A percentile compares a stretch with the other conserved stretches of the same genome.
phyloP scores from a whole-genome alignment of 768 basidiomycete species.

The Trametes cubensis region DNA sequence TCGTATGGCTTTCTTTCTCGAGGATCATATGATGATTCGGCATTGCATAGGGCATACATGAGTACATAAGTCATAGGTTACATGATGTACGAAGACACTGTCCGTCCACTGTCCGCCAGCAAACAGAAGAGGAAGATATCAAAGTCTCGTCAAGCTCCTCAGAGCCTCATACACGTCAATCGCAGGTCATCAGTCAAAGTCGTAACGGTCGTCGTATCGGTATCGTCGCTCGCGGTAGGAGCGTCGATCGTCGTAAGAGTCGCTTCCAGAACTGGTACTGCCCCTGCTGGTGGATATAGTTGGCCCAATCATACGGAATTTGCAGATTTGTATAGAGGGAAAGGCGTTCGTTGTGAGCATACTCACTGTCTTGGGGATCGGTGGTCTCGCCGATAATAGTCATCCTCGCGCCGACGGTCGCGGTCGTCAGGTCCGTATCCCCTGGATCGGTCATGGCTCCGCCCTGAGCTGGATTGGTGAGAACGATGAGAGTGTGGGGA shows the following conservation, averaged over 20 bases:
- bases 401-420: constrained; percentile 4
- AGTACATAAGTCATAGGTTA: constrained; percentile 2
- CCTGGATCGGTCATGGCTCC: constrained; percentile 8
- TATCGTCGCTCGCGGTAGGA: constrained; percentile 7
- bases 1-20: neutral
- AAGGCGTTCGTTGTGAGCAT: neutral
- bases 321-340: neutral
- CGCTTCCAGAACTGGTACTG: constrained; percentile 14
- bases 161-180: neutral
- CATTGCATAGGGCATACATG: neutral
- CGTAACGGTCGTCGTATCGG: constrained; percentile 10
- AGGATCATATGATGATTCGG: neutral
- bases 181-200: neutral
- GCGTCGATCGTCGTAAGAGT: constrained; percentile 4
- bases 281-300: constrained; percentile 7
- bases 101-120: constrained; percentile 1
- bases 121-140: neutral
- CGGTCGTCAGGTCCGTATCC: constrained; percentile 16
- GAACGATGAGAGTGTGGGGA: neutral
- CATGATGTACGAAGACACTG: neutral
- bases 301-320: neutral
- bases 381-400: constrained; percentile 16
- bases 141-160: neutral
- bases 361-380: constrained; percentile 17
- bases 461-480: constrained; percentile 11